A percentile compares a stretch with the other conserved stretches of the same genome.
phyloP scores from a whole-genome alignment of 2,329 filamentous ascomycete genomes.

The Hypoxylon sp. region DNA sequence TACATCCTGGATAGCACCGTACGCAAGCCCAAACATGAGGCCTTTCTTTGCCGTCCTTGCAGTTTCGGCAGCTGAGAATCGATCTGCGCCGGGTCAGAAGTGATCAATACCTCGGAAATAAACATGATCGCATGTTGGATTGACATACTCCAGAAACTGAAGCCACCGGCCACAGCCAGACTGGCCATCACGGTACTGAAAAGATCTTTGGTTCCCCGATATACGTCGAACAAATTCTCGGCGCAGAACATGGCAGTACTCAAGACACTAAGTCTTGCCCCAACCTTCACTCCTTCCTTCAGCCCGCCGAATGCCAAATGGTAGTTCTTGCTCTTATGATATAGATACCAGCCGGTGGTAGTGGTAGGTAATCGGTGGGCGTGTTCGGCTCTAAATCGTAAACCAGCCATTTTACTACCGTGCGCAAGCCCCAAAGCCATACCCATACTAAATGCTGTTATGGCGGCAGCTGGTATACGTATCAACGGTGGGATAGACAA shows the following conservation, averaged over 20 bases:
- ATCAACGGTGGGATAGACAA: constrained; percentile 72
- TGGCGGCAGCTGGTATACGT: constrained; percentile 74
- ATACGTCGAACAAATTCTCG: constrained; percentile 86
- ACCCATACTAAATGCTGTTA: constrained; percentile 75
- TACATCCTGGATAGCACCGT: constrained; percentile 83
- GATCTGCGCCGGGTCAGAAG: constrained; percentile 63
- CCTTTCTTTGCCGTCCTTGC: constrained; percentile 84
- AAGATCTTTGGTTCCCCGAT: constrained; percentile 77
- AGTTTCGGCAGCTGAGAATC: constrained; percentile 80
- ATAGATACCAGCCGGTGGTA: constrained; percentile 94
- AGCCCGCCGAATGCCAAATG: constrained; percentile 81
- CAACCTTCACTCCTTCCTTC: constrained; percentile 82
- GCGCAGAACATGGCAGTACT: constrained; percentile 81
- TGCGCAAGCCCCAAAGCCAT: constrained; percentile 77
- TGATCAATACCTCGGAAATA: background rate
- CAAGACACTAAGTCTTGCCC: constrained; percentile 76
- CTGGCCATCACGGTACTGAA: constrained; percentile 85
- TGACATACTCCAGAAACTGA: constrained; percentile 84
- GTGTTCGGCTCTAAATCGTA: constrained; percentile 94
- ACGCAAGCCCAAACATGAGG: constrained; percentile 80
- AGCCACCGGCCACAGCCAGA: constrained; percentile 84
- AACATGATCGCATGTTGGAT: constrained; percentile 1
- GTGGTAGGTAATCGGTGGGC: constrained; percentile 90
- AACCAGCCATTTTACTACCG: constrained; percentile 77
- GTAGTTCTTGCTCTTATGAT: constrained; percentile 98